Evolutionary conservation across 176 grass and related monocot genomes (phyloP).

Genomic region (Eleusine indica): DNA sequence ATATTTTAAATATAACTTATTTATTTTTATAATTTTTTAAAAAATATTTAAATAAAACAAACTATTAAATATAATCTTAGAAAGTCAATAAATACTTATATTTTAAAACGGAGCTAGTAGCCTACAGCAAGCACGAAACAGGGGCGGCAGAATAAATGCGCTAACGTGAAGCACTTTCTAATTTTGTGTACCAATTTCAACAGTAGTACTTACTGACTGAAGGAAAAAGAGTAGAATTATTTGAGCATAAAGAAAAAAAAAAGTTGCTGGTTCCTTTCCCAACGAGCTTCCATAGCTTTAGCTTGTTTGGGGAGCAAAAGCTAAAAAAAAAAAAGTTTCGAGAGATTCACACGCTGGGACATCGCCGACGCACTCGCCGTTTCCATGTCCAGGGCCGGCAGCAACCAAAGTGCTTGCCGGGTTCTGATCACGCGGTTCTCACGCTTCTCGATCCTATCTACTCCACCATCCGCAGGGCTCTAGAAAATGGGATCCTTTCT

Average conservation of each 20-base stretch:
- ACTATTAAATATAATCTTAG: too few relatives aligned
- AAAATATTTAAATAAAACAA: too few relatives aligned
- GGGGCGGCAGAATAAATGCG: neutral
- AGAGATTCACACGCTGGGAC: neutral
- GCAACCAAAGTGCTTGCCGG: neutral
- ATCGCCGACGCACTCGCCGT: neutral
- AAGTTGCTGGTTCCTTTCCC: neutral
- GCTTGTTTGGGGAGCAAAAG: neutral
- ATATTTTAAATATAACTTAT: too few relatives aligned
- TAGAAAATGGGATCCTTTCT: neutral
- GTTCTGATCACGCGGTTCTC: conserved; percentile 18
- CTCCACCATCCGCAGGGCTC: neutral
- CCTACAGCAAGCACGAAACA: neutral
- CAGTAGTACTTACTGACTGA: neutral
- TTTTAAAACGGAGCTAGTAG: neutral
- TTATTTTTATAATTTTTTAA: too few relatives aligned
- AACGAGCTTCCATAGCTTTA: neutral
- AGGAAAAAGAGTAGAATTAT: neutral
- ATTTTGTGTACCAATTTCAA: neutral
- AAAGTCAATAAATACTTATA: too few relatives aligned
- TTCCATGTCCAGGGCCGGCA: neutral
- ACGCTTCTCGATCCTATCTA: neutral
- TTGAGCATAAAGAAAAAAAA: neutral
- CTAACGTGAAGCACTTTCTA: neutral
- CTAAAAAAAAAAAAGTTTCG: neutral